phyloP scores from a whole-genome alignment of 805 yeast genomes.

The Myxozyma monticola region DNA sequence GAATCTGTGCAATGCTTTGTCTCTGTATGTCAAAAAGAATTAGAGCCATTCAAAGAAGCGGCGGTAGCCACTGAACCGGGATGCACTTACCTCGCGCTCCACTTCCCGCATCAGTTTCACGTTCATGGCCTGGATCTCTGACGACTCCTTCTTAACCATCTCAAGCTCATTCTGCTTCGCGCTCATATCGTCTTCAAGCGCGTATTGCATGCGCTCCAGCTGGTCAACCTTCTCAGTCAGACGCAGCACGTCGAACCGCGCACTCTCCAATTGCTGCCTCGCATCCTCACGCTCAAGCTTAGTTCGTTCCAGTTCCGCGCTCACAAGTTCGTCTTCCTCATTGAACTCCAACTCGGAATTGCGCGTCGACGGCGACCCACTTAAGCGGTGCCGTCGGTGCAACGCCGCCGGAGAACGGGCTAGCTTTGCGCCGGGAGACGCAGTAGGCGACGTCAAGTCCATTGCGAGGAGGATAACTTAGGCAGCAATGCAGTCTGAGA shows the following conservation, averaged over 20 bases:
- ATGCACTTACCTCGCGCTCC: slow-evolving; percentile 10
- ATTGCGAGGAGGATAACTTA: too few relatives aligned
- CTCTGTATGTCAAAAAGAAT: not conserved
- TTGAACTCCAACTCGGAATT: too few relatives aligned
- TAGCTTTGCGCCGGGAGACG: too few relatives aligned
- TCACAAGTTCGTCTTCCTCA: too few relatives aligned
- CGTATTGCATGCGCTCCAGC: slow-evolving; percentile 13
- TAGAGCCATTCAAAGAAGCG: not conserved
- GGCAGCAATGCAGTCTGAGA: too few relatives aligned
- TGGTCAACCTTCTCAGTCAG: not conserved
- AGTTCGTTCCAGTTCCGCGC: too few relatives aligned
- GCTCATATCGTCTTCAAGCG: slow-evolving; percentile 17
- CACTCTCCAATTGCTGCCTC: not conserved
- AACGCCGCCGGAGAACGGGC: too few relatives aligned
- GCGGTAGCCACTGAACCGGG: not conserved
- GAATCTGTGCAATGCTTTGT: not conserved
- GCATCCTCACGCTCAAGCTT: not conserved
- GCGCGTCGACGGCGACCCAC: too few relatives aligned
- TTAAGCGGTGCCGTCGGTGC: too few relatives aligned
- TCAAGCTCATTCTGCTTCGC: slow-evolving; percentile 1
- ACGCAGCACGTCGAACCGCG: not conserved
- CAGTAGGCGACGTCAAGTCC: too few relatives aligned
- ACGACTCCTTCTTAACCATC: not conserved
- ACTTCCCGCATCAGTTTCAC: slow-evolving; percentile 4
- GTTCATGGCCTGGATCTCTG: not conserved